Percentiles rank a stretch among this genome's conserved stretches.
These are phyloP conservation scores for Naematelia aurantialba DNA, from an alignment of 768 basidiomycete species.

Conservation along the genomic window DNA sequence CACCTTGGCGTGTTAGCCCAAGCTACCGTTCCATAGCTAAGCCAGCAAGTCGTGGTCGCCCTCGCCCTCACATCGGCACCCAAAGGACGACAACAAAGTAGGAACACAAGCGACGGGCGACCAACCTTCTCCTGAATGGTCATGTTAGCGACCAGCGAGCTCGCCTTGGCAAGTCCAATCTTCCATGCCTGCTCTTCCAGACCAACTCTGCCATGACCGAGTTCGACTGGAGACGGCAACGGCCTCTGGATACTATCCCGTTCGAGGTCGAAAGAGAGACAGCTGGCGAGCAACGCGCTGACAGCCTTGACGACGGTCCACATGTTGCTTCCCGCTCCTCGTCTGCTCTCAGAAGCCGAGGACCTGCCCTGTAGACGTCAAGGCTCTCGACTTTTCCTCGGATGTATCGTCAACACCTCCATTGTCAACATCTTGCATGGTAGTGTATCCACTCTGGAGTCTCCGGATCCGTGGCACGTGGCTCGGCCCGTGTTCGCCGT, in stretches of 20 bases:
- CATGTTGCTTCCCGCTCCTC: background rate
- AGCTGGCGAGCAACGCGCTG: background rate
- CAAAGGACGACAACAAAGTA: background rate
- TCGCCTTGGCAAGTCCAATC: slow-evolving; percentile 22
- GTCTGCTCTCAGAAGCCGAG: no score
- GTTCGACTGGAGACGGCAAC: no score
- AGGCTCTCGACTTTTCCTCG: no score
- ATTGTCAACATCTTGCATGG: no score
- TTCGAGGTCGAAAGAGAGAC: background rate
- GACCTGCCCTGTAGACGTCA: background rate
- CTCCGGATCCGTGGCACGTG: background rate
- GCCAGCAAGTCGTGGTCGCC: no score
- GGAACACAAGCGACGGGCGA: background rate
- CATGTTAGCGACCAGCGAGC: slow-evolving; percentile 29
- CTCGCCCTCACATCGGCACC: background rate
- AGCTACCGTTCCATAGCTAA: no score
- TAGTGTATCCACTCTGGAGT: no score
- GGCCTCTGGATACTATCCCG: no score
- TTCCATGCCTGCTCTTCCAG: slow-evolving; percentile 35
- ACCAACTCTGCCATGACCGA: slow-evolving; percentile 7
- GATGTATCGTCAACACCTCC: no score
- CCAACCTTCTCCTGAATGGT: slow-evolving; percentile 46
- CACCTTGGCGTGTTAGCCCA: no score
- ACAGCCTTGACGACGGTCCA: background rate
- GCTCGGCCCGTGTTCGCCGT: background rate